Conservation (phyloP, 345 rosid genomes). For the Lumnitzera littorea region DNA sequence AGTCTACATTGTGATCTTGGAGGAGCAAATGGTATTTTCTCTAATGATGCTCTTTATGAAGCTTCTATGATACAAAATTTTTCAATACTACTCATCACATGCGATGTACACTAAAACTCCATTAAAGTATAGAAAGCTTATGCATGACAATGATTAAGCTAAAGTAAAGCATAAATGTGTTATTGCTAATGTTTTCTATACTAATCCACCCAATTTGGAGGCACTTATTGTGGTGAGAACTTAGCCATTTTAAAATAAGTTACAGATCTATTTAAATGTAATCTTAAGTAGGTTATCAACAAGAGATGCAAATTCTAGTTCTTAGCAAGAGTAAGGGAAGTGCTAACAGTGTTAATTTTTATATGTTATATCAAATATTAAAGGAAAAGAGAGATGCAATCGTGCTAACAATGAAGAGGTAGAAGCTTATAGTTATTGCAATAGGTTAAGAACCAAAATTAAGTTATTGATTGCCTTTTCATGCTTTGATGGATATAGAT, state of each 20-base stretch:
- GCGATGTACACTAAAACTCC: slow-evolving; percentile 49
- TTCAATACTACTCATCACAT: slow-evolving; percentile 18
- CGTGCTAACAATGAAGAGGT: slow-evolving; percentile 75
- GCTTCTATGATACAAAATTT: slow-evolving; percentile 59
- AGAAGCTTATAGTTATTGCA: slow-evolving; percentile 71
- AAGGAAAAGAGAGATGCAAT: slow-evolving; percentile 90
- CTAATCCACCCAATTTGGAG: slow-evolving; percentile 59
- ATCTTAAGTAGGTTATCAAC: slow-evolving; percentile 91
- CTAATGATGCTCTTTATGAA: slow-evolving; percentile 42
- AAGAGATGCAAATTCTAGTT: slow-evolving; percentile 92
- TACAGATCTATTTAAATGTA: slow-evolving; percentile 74
- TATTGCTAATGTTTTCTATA: slow-evolving; percentile 90
- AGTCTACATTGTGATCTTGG: slow-evolving; percentile 89
- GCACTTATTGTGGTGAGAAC: slow-evolving; percentile 80
- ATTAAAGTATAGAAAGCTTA: slow-evolving; percentile 80
- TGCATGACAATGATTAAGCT: slow-evolving; percentile 81
- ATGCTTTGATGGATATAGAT: slow-evolving; percentile 87
- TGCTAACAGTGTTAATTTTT: slow-evolving; percentile 53
- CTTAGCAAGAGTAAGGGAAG: slow-evolving; percentile 64
- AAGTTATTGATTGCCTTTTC: slow-evolving; percentile 51
- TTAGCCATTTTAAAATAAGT: slow-evolving; percentile 57
- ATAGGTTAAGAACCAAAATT: slow-evolving; percentile 94
- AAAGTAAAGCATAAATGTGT: slow-evolving; percentile 80
- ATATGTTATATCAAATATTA: slow-evolving; percentile 82
- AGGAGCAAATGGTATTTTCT: slow-evolving; percentile 31